Evolutionary conservation across 306 rosid species (phyloP).

Genomic region (Cucumis hystrix): DNA sequence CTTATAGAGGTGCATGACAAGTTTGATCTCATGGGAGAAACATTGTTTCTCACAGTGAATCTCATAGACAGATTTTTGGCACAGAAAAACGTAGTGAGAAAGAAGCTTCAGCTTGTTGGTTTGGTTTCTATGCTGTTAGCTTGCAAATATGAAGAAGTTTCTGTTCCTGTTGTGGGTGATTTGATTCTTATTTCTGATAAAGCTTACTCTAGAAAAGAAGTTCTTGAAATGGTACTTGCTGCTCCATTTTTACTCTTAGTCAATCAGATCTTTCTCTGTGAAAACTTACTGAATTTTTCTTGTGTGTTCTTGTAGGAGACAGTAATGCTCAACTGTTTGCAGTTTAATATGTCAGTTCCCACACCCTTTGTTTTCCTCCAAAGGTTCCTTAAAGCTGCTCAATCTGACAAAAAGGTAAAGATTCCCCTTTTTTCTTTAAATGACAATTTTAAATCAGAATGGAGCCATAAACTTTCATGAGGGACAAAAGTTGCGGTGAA

Average conservation of each 20-base stretch:
- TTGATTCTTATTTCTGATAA: constrained; percentile 77
- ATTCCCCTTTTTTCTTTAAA: not conserved
- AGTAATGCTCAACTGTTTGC: constrained; percentile 64
- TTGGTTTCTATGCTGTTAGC: constrained; percentile 97
- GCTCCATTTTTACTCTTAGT: not conserved
- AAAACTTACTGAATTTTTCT: constrained; percentile 1
- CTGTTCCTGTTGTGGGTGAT: constrained; percentile 83
- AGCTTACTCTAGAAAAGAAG: constrained; percentile 71
- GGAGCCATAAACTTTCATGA: not conserved
- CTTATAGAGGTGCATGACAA: constrained; percentile 99
- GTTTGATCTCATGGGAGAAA: constrained; percentile 82
- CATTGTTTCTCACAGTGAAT: constrained; percentile 72
- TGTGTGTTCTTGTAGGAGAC: constrained; percentile 43
- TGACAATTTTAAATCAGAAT: not conserved
- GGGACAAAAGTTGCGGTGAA: not conserved
- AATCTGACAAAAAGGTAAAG: constrained; percentile 55
- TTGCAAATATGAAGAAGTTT: constrained; percentile 95
- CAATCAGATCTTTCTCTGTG: not conserved
- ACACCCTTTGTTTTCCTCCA: constrained; percentile 68
- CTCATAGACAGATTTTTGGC: constrained; percentile 75
- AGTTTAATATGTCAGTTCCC: constrained; percentile 86
- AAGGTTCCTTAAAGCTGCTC: constrained; percentile 96
- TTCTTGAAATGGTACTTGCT: constrained; percentile 61
- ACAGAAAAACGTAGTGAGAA: constrained; percentile 48
- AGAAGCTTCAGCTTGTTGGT: constrained; percentile 94